Conservation (phyloP, 2,329 filamentous ascomycete genomes). For the Fulvia fulva region DNA sequence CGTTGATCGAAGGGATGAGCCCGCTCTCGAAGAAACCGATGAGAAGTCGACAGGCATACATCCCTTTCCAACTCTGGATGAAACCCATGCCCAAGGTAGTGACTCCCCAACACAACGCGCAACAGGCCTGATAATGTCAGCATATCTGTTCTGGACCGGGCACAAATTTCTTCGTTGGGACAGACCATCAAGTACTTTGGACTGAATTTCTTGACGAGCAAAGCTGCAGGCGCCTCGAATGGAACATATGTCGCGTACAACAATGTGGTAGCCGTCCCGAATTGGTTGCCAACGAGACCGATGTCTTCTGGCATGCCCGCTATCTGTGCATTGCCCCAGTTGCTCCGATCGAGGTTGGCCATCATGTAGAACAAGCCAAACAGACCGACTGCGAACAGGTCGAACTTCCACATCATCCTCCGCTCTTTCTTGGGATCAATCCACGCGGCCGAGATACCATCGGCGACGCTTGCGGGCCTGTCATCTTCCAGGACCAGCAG, state of each 20-base stretch:
- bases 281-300: constrained; percentile 39
- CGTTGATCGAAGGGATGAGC: constrained; percentile 13
- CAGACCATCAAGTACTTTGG: constrained; percentile 8
- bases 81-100: constrained; percentile 43
- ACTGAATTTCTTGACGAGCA: constrained; percentile 5
- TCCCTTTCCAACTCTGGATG: constrained; percentile 37
- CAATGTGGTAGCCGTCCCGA: constrained; percentile 20
- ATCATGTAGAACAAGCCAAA: constrained; percentile 12
- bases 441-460: background rate
- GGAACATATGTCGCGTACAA: constrained; percentile 27
- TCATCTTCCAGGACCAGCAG: background rate
- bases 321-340: constrained; percentile 41
- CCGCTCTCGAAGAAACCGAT: constrained; percentile 24
- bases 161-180: too few species aligned
- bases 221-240: constrained; percentile 38
- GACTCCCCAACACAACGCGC: constrained; percentile 28
- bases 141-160: too few species aligned
- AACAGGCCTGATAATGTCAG: background rate
- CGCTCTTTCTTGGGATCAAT: constrained; percentile 4
- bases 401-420: constrained; percentile 10
- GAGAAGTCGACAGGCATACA: constrained; percentile 38
- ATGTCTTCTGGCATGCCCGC: constrained; percentile 46
- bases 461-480: background rate
- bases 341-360: constrained; percentile 34
- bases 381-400: constrained; percentile 8